Base-by-base conservation (phyloP, 2,329 filamentous ascomycete species). In the Ophiostoma piceae region DNA sequence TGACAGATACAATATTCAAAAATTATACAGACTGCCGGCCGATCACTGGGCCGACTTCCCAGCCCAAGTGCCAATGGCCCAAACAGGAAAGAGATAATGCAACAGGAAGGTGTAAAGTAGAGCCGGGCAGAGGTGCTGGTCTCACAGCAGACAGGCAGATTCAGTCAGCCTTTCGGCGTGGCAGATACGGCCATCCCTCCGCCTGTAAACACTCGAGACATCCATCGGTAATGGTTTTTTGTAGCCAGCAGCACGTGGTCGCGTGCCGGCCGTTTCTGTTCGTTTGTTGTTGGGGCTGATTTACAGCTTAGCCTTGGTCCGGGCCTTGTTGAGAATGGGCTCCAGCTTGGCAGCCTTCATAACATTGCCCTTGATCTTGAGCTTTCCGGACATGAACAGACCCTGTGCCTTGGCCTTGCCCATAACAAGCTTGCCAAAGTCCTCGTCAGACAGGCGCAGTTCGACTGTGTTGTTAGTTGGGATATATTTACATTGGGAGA, bases 321-420 rank as follows among this genome's bases (percentile, higher is more conserved):
- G 70, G 51, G 92, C 91, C 85, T 93, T 95, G 85, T 92, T 93
- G 74, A 97, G 83, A 76, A 98, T 90, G 57, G 92, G 91, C 82
- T 97, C 93, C 81, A 97, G 88, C 88, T 96, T 97, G 72, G 94
- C 97, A 51, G 95, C 91, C 87, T 97, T 97, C 94, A 98, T 98
- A 72, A 98, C 88, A 79, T 98, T 93, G 73, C 95, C 95, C 88
- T 93, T 96, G 79, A 98, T 88, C 91, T 98, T 99, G 78, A 99
- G 85, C 86, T 97, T 97, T 76, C 95, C 95, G n/a, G 87, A 87
- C 94, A 99, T 98, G 83, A 98, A 97, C 74, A 99, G 83, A 75
- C 90, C 89, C 85, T 99, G 95, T 70, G 95, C 93, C 78, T 97
- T 97, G 76, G 92, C 92, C 84, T 96, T 92, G 78, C 95, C 95